Conservation (phyloP, 176 grass and related monocot genomes). For the Carex pumila region DNA sequence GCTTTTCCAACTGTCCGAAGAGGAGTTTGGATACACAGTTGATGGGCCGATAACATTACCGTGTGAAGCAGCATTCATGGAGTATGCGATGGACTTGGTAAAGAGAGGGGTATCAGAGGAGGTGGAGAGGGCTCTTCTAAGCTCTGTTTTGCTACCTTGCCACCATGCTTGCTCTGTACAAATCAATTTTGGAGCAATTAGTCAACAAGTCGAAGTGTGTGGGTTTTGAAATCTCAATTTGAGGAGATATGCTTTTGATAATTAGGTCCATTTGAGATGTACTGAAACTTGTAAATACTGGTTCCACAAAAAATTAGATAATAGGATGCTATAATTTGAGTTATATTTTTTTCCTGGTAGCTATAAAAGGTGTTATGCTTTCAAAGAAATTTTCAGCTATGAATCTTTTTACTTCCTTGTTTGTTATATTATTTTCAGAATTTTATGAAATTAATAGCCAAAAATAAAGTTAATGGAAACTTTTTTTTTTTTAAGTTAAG, state of each 20-base stretch:
- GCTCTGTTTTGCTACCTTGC: conserved; percentile 38
- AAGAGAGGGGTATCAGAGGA: conserved; percentile 41
- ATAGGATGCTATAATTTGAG: neutral
- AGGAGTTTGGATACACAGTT: conserved; percentile 45
- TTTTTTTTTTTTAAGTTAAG: neutral
- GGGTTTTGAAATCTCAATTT: neutral
- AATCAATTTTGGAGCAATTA: neutral
- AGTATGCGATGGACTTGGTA: conserved; percentile 51
- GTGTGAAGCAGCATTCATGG: conserved; percentile 47
- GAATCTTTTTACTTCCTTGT: neutral
- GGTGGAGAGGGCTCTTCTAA: conserved; percentile 45
- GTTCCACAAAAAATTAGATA: neutral
- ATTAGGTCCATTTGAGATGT: neutral
- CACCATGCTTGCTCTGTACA: neutral
- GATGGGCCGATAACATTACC: conserved; percentile 44
- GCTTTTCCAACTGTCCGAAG: conserved; percentile 45
- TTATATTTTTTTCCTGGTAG: neutral
- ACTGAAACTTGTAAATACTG: neutral
- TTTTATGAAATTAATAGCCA: neutral
- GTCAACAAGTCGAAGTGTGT: neutral
- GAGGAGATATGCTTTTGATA: neutral
- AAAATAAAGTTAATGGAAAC: no score
- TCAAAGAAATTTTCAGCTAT: neutral
- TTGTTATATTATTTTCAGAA: neutral
- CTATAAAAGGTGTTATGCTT: no score